Percentiles rank a stretch among this genome's conserved stretches.
Evolutionary conservation across 23 red algal species (phyloP).

Genomic region (Gracilariopsis chorda): DNA sequence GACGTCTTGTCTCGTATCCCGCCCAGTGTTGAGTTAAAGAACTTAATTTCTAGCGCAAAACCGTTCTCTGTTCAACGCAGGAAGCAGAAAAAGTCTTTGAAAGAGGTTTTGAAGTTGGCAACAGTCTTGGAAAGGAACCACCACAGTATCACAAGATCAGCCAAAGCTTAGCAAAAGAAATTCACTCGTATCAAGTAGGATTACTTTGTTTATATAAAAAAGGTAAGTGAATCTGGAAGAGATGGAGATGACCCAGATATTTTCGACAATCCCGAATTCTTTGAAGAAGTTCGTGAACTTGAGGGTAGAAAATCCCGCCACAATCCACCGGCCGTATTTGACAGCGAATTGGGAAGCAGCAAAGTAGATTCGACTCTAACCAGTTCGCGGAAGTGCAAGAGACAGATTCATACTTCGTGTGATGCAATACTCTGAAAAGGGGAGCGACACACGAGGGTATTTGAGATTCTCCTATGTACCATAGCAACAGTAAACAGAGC

Average conservation of each 20-base stretch:
- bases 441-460: no score
- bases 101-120: not conserved
- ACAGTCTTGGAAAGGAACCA: not conserved
- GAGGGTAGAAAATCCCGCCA: not conserved
- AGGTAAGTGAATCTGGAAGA: not conserved
- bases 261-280: not conserved
- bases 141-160: not conserved
- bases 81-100: slow-evolving; percentile 28
- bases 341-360: no score
- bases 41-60: not conserved
- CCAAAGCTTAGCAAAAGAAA: not conserved
- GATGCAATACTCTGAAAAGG: no score
- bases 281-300: not conserved
- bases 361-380: no score
- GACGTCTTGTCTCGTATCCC: not conserved
- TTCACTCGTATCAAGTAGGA: not conserved
- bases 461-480: no score
- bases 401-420: no score
- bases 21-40: not conserved
- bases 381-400: no score
- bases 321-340: not conserved
- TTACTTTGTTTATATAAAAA: not conserved
- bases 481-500: no score
- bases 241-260: not conserved
- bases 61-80: not conserved